These are phyloP conservation scores for Fraxinus nigra DNA, from an alignment of 305 asterid species.

Conservation along the genomic window DNA sequence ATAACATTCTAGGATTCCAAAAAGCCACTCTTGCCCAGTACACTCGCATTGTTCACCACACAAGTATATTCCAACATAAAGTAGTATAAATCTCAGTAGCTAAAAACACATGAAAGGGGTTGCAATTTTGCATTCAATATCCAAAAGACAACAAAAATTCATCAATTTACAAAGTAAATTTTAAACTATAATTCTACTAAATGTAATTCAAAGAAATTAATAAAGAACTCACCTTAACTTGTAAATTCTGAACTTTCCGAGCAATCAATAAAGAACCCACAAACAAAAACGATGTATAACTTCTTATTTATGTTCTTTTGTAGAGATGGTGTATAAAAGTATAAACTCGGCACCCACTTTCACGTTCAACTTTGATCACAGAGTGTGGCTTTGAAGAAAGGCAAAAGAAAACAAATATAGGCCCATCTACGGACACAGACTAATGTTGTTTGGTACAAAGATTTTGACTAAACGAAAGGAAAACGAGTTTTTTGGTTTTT, in stretches of 20 bases:
- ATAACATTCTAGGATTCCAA: background rate
- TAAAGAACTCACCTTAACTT: constrained; percentile 32
- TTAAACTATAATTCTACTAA: background rate
- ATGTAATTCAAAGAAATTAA: constrained; percentile 2
- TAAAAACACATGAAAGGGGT: background rate
- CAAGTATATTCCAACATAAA: background rate
- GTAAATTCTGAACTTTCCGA: constrained; percentile 15
- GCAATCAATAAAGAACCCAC: constrained; percentile 19
- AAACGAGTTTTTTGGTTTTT: constrained; percentile 17
- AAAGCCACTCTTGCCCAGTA: background rate
- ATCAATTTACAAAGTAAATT: background rate
- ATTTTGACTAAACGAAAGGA: constrained; percentile 38
- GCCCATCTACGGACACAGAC: constrained; percentile 30
- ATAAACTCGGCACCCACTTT: constrained; percentile 23
- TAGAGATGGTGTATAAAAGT: background rate
- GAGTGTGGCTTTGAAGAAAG: constrained; percentile 37
- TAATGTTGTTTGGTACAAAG: constrained; percentile 37
- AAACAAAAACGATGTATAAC: constrained; percentile 8
- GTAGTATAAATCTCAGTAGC: background rate
- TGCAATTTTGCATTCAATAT: constrained; percentile 20
- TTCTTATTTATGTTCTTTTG: background rate
- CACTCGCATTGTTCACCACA: background rate
- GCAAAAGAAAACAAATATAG: constrained; percentile 27
- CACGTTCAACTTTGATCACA: constrained; percentile 37
- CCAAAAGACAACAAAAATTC: background rate